Evolutionary conservation across 305 asterid species (phyloP).

Genomic region (Fraxinus sp.): DNA sequence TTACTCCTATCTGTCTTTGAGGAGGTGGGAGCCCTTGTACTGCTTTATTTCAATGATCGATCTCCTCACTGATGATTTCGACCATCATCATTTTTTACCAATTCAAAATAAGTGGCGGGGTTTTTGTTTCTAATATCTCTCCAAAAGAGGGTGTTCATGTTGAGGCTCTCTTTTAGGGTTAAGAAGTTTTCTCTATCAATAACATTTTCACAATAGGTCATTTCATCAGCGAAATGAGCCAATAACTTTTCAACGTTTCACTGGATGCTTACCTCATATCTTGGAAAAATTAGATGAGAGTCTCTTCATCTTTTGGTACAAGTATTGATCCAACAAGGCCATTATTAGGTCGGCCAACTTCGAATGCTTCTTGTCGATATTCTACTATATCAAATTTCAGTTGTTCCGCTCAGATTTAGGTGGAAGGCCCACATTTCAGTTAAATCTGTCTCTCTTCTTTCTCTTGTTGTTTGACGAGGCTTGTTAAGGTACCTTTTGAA

Average conservation of each 20-base stretch:
- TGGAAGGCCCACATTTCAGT: too few species aligned
- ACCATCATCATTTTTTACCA: not conserved
- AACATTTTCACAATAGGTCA: not conserved
- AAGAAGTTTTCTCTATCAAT: not conserved
- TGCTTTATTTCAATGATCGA: too few species aligned
- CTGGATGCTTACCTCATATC: too few species aligned
- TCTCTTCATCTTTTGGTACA: not conserved
- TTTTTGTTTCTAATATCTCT: not conserved
- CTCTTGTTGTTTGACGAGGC: not conserved
- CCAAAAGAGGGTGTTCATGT: not conserved
- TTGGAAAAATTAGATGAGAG: too few species aligned
- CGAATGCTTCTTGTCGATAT: not conserved
- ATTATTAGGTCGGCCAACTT: not conserved
- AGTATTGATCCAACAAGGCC: too few species aligned
- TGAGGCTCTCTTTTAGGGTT: not conserved
- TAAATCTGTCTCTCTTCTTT: not conserved
- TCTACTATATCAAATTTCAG: not conserved
- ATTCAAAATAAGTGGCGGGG: not conserved
- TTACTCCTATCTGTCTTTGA: not conserved
- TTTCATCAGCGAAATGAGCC: not conserved
- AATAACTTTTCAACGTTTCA: too few species aligned
- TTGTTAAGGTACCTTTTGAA: not conserved
- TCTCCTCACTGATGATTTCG: not conserved
- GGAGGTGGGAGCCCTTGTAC: not conserved
- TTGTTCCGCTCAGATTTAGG: not conserved